Evolutionary conservation across 192 early-diverging fungal genomes (phyloP).

Genomic region (Paraglomus occultum): DNA sequence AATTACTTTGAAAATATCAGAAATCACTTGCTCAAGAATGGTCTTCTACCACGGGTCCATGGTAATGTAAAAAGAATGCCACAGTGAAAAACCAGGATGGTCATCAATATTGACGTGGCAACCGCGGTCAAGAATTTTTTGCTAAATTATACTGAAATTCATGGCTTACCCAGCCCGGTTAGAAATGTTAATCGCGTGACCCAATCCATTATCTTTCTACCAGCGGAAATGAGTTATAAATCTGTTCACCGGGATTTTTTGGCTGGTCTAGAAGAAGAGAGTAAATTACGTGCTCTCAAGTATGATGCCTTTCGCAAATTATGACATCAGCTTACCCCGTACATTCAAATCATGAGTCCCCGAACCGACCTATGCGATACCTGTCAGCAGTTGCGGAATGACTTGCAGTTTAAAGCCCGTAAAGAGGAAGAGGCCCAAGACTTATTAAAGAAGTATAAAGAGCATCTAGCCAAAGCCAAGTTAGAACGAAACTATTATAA

Average conservation of each 20-base stretch:
- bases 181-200: slow-evolving; percentile 15
- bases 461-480: slow-evolving; percentile 5
- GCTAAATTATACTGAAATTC: slow-evolving; percentile 13
- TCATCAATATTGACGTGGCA: neutral
- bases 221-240: slow-evolving; percentile 19
- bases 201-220: slow-evolving; percentile 14
- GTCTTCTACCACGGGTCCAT: neutral
- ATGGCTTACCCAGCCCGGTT: slow-evolving; percentile 8
- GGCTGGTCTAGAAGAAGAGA: neutral
- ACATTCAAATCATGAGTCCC: slow-evolving; percentile 26
- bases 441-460: slow-evolving; percentile 17
- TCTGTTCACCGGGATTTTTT: slow-evolving; percentile 22
- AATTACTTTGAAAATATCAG: slow-evolving; percentile 13
- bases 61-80: slow-evolving; percentile 18
- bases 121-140: slow-evolving; percentile 14
- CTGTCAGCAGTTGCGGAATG: slow-evolving; percentile 12
- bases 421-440: slow-evolving; percentile 7
- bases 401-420: slow-evolving; percentile 11
- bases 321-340: slow-evolving; percentile 14
- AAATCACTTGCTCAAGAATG: slow-evolving; percentile 20
- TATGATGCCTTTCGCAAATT: slow-evolving; percentile 25
- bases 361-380: slow-evolving; percentile 15
- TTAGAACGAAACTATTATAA: slow-evolving; percentile 27
- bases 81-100: slow-evolving; percentile 8
- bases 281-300: slow-evolving; percentile 10